Percentiles rank a stretch among this genome's conserved stretches.
Conservation (phyloP, 139 green algal genomes). For the Chlorella ohadii region DNA sequence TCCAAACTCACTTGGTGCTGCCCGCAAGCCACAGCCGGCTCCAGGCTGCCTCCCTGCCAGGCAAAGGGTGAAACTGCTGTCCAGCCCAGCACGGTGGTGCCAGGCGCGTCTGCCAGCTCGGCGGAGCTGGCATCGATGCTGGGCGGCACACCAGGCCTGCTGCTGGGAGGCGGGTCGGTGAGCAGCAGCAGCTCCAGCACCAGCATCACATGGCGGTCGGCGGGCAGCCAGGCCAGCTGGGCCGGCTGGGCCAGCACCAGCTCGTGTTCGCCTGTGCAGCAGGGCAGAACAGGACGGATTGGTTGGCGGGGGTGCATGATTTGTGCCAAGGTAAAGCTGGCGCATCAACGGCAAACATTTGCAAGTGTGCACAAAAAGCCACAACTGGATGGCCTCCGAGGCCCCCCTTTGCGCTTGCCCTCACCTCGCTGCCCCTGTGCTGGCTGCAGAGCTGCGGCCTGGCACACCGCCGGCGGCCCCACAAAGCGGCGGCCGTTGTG, state of each 20-base stretch:
- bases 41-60: neutral
- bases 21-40: neutral
- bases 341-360: no score
- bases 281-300: no score
- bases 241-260: constrained; percentile 42
- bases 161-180: neutral
- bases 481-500: constrained; percentile 78
- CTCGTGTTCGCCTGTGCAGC: constrained; percentile 43
- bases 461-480: constrained; percentile 42
- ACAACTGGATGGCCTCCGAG: no score
- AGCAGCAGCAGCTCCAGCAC: constrained; percentile 65
- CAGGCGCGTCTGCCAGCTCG: no score
- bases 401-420: no score
- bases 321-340: no score
- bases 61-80: neutral
- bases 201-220: constrained; percentile 58
- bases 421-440: constrained; percentile 46
- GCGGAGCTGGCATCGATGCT: no score
- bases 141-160: neutral
- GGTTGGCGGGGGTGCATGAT: no score
- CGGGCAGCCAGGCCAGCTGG: constrained; percentile 63
- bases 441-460: constrained; percentile 36
- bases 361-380: no score
- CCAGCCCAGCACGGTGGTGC: constrained; percentile 14
- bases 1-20: constrained; percentile 11